These are phyloP conservation scores for Fusarium coicis DNA, from an alignment of 2,329 filamentous ascomycete genomes.

Conservation along the genomic window DNA sequence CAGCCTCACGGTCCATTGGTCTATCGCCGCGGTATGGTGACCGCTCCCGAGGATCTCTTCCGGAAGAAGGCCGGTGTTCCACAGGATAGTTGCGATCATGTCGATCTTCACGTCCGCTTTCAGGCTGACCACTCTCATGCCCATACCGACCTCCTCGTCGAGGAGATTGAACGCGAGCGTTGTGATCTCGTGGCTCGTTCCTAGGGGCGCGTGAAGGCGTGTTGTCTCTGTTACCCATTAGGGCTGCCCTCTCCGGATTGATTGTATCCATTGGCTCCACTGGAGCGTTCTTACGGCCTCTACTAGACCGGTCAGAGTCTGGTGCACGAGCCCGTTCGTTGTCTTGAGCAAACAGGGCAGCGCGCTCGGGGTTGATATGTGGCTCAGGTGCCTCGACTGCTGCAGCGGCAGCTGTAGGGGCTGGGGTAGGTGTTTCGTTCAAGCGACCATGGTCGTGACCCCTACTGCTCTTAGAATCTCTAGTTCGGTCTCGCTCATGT, in stretches of 20 bases:
- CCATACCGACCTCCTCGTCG: constrained; percentile 52
- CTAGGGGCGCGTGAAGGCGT: constrained; percentile 52
- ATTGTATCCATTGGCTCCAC: constrained; percentile 51
- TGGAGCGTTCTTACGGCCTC: constrained; percentile 44
- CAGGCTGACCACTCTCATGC: constrained; percentile 46
- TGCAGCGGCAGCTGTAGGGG: constrained; percentile 43
- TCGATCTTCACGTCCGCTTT: constrained; percentile 59
- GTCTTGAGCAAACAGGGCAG: constrained; percentile 59
- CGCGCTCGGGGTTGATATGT: constrained; percentile 66
- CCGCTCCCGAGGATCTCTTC: constrained; percentile 49
- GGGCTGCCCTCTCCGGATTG: constrained; percentile 60
- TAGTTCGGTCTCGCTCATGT: constrained; percentile 56
- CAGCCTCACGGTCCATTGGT: constrained; percentile 54
- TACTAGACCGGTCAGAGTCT: constrained; percentile 46
- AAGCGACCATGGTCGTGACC: constrained; percentile 44
- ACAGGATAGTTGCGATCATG: constrained; percentile 54
- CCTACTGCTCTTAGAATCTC: constrained; percentile 45
- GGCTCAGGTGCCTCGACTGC: constrained; percentile 53
- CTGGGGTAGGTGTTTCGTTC: constrained; percentile 44
- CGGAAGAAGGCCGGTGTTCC: constrained; percentile 45
- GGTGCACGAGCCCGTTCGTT: constrained; percentile 42
- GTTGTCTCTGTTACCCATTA: constrained; percentile 55
- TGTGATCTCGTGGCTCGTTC: constrained; percentile 59
- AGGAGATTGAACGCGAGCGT: constrained; percentile 59
- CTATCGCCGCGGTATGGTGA: constrained; percentile 51